phyloP scores from a whole-genome alignment of 148 eudicot genomes.

The Selenicereus undatus region DNA sequence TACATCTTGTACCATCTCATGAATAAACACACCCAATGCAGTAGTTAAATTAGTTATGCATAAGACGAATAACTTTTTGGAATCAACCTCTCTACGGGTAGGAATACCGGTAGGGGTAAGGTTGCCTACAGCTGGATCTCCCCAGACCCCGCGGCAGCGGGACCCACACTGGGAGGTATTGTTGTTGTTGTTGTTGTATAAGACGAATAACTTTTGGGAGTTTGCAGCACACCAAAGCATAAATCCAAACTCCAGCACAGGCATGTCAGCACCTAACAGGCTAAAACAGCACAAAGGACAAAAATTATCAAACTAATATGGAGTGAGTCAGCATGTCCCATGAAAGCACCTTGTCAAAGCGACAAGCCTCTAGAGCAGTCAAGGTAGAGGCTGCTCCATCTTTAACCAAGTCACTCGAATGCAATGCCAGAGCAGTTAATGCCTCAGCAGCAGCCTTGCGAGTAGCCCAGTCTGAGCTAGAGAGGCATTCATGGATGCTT shows the following conservation, averaged over 20 bases:
- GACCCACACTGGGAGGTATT: no score
- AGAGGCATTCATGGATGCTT: conserved; percentile 76
- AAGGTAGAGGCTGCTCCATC: conserved; percentile 62
- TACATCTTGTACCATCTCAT: neutral
- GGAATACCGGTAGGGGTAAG: no score
- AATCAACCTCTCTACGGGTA: no score
- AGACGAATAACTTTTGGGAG: neutral
- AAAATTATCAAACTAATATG: neutral
- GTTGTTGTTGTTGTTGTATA: no score
- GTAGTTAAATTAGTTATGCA: neutral
- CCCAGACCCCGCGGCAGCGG: no score
- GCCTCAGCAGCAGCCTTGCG: conserved; percentile 97
- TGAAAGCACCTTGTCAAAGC: conserved; percentile 80
- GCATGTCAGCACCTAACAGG: neutral
- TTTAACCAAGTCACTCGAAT: conserved; percentile 64
- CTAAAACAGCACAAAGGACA: neutral
- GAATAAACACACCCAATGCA: neutral
- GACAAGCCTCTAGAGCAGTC: conserved; percentile 68
- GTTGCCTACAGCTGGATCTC: no score
- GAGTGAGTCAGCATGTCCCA: neutral
- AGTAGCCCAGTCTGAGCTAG: conserved; percentile 92
- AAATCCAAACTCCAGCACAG: neutral
- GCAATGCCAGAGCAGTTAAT: conserved; percentile 63
- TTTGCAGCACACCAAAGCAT: neutral
- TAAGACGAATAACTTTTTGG: neutral